A percentile compares a stretch with the other conserved stretches of the same genome.
Conservation (phyloP, 108 stramenopile species). For the Discostella stelligeroides region DNA sequence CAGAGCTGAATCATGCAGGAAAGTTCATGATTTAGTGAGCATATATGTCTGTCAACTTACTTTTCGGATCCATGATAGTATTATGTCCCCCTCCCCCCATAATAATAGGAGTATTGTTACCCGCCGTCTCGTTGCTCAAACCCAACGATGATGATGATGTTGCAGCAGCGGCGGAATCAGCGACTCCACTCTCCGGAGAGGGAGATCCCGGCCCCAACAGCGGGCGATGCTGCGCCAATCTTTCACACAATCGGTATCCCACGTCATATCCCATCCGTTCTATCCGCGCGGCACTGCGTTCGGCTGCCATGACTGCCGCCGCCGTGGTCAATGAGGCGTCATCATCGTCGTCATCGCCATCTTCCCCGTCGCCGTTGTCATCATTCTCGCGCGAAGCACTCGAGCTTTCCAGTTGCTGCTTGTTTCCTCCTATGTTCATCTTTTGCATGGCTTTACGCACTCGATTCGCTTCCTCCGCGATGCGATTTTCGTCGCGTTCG, state of each 20-base stretch:
- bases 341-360: background rate
- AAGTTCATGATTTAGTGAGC: too few species aligned
- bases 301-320: conserved; percentile 56
- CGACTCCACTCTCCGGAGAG: conserved; percentile 48
- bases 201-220: conserved; percentile 53
- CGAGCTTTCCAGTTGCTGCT: background rate
- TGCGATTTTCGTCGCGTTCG: conserved; percentile 53
- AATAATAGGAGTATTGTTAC: conserved; percentile 31
- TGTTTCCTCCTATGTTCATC: conserved; percentile 22
- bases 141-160: background rate
- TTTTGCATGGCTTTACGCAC: conserved; percentile 25
- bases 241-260: conserved; percentile 89
- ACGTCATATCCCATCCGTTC: conserved; percentile 94
- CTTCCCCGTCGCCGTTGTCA: background rate
- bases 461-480: conserved; percentile 25
- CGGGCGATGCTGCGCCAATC: conserved; percentile 79
- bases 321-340: conserved; percentile 14
- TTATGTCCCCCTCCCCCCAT: conserved; percentile 48
- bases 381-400: background rate
- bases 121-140: background rate
- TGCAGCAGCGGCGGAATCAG: conserved; percentile 52
- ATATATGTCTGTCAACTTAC: background rate
- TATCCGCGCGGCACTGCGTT: conserved; percentile 82
- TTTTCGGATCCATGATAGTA: conserved; percentile 45
- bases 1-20: too few species aligned